phyloP scores from a whole-genome alignment of 75 land plant genomes.

The Pinus tabuliformis region DNA sequence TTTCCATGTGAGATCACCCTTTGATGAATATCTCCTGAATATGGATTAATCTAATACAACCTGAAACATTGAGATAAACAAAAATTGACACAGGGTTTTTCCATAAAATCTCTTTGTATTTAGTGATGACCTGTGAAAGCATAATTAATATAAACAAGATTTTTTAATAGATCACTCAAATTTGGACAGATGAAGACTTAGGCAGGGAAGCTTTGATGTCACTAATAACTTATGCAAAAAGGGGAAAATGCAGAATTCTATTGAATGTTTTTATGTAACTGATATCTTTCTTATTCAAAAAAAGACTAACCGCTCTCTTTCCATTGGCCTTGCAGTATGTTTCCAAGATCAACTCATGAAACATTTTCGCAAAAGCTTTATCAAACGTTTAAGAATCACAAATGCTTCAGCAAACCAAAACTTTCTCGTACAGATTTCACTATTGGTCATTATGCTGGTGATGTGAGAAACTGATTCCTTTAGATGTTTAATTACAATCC shows the following conservation, averaged over 20 bases:
- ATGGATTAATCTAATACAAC: too few species aligned
- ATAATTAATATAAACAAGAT: too few species aligned
- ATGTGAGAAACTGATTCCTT: conserved; percentile 49
- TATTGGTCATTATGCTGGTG: conserved; percentile 96
- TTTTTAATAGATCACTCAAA: too few species aligned
- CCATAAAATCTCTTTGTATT: too few species aligned
- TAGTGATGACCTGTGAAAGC: too few species aligned
- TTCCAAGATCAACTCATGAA: conserved; percentile 98
- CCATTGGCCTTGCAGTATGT: conserved; percentile 64
- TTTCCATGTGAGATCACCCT: too few species aligned
- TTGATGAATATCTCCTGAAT: too few species aligned
- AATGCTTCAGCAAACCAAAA: conserved; percentile 96
- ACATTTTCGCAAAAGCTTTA: conserved; percentile 96
- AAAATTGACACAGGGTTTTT: too few species aligned
- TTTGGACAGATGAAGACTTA: neutral
- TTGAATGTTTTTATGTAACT: too few species aligned
- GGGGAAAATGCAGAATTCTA: too few species aligned
- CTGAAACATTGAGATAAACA: too few species aligned
- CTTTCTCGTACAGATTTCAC: conserved; percentile 93
- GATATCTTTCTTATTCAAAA: neutral
- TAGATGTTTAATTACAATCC: neutral
- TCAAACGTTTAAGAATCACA: conserved; percentile 84
- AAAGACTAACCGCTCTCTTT: neutral
- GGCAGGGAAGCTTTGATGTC: neutral
- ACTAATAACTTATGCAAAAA: neutral